Percentiles rank a stretch among this genome's conserved stretches.
phyloP scores from a whole-genome alignment of 2,329 filamentous ascomycete species.

The Fragosphaeria purpurea region DNA sequence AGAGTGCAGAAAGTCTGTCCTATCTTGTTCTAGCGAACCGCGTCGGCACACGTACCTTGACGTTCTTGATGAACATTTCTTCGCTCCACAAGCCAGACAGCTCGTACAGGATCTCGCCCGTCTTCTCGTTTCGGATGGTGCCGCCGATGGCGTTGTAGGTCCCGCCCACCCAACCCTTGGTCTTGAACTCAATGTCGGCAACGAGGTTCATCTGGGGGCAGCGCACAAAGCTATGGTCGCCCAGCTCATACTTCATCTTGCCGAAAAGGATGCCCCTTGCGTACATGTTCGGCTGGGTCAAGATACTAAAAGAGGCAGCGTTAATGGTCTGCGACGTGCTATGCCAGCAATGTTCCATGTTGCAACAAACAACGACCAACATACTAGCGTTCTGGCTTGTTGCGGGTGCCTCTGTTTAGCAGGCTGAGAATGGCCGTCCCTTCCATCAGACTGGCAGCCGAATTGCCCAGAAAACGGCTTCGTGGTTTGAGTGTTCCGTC shows the following conservation, averaged over 20 bases:
- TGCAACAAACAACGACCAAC: conserved; percentile 23
- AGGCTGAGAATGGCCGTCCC: conserved; percentile 81
- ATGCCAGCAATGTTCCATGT: no score
- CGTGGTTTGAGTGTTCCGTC: conserved; percentile 91
- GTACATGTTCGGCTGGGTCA: conserved; percentile 99
- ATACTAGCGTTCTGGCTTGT: conserved; percentile 77
- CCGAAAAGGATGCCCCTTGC: conserved; percentile 92
- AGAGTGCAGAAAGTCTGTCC: no score
- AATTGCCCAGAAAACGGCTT: conserved; percentile 93
- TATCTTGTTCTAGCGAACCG: no score
- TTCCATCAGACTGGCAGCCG: conserved; percentile 96
- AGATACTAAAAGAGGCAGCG: conserved; percentile 44
- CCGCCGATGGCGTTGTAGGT: conserved; percentile 96
- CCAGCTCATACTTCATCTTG: conserved; percentile 99
- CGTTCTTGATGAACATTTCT: conserved; percentile 85
- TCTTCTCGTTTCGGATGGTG: conserved; percentile 77
- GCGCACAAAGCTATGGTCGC: conserved; percentile 85
- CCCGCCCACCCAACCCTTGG: conserved; percentile 92
- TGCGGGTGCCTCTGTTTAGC: conserved; percentile 61
- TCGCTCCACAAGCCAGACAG: conserved; percentile 88
- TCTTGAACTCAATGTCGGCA: conserved; percentile 96
- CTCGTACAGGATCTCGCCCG: conserved; percentile 81
- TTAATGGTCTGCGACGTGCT: no score
- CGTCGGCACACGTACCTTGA: conserved; percentile 41
- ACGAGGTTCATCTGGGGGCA: conserved; percentile 81